Evolutionary conservation across 768 basidiomycete genomes (phyloP).

Genomic region (Mycena floridula): DNA sequence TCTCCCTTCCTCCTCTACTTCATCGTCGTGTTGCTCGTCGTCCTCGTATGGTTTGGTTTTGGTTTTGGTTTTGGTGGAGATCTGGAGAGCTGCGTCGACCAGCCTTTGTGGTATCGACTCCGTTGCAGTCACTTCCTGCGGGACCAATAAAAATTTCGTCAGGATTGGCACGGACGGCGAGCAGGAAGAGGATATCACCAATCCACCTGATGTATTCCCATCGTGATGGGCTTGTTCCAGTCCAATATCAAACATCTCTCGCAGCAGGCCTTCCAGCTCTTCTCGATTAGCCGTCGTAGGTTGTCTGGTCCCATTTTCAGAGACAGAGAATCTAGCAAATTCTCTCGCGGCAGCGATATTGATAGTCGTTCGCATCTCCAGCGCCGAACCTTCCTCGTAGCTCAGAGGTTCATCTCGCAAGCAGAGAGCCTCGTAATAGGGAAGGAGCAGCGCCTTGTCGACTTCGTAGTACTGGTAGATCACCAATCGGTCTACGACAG

Average conservation of each 20-base stretch:
- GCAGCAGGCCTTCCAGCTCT: neutral
- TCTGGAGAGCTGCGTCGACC: too few relatives aligned
- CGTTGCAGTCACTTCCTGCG: too few relatives aligned
- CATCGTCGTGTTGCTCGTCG: too few relatives aligned
- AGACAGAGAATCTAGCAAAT: neutral
- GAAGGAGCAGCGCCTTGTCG: constrained; percentile 40
- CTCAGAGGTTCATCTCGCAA: constrained; percentile 43
- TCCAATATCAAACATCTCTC: neutral
- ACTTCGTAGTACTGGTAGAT: constrained; percentile 50
- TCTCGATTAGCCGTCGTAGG: neutral
- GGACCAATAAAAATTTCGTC: too few relatives aligned
- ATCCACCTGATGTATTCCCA: neutral
- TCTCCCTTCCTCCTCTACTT: too few relatives aligned
- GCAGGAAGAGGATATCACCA: neutral
- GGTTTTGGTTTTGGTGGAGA: too few relatives aligned
- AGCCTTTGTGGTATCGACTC: too few relatives aligned
- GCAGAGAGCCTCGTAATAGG: constrained; percentile 51
- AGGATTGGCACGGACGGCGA: too few relatives aligned
- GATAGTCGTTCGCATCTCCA: constrained; percentile 49
- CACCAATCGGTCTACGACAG: constrained; percentile 44
- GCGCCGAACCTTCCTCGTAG: constrained; percentile 44
- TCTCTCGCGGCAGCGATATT: constrained; percentile 48
- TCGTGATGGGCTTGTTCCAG: neutral
- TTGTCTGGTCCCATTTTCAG: neutral
- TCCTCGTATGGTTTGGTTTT: too few relatives aligned